Percentiles rank a stretch among this genome's conserved stretches.
These are phyloP conservation scores for Buddleja alternifolia DNA, from an alignment of 257 asterid genomes.

Conservation along the genomic window DNA sequence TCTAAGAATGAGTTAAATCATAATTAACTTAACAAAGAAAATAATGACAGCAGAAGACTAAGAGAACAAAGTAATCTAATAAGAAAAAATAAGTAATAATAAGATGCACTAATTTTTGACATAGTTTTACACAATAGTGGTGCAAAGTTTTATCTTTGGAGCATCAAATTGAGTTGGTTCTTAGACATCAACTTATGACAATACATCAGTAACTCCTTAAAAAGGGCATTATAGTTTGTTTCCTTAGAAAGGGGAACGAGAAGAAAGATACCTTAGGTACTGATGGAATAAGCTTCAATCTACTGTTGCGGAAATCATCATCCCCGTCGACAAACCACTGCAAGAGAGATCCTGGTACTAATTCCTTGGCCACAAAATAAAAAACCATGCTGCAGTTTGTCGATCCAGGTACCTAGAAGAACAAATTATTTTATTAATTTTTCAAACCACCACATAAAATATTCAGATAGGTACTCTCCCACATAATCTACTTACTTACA, in stretches of 20 bases:
- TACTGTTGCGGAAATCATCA: constrained; percentile 94
- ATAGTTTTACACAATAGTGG: background rate
- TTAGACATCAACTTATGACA: background rate
- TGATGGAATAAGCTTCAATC: constrained; percentile 93
- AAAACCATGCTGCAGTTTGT: constrained; percentile 98
- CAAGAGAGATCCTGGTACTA: constrained; percentile 78
- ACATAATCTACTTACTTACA: constrained; percentile 75
- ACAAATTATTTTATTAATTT: constrained; percentile 21
- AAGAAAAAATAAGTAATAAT: no score
- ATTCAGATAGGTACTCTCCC: constrained; percentile 23
- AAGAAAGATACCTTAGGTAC: constrained; percentile 84
- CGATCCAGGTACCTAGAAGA: constrained; percentile 86
- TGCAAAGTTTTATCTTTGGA: background rate
- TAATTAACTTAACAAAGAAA: no score
- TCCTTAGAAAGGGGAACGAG: background rate
- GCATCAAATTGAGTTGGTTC: background rate
- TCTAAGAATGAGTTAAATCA: no score
- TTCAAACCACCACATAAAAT: constrained; percentile 23
- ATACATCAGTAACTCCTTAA: constrained; percentile 3
- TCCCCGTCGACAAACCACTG: constrained; percentile 97
- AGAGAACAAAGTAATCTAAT: no score
- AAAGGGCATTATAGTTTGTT: constrained; percentile 14
- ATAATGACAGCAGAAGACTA: no score
- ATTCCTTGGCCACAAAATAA: constrained; percentile 74
- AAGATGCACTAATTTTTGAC: no score